A percentile compares a stretch with the other conserved stretches of the same genome.
phyloP scores from a whole-genome alignment of 441 rosid genomes.

The Populus hybrid region DNA sequence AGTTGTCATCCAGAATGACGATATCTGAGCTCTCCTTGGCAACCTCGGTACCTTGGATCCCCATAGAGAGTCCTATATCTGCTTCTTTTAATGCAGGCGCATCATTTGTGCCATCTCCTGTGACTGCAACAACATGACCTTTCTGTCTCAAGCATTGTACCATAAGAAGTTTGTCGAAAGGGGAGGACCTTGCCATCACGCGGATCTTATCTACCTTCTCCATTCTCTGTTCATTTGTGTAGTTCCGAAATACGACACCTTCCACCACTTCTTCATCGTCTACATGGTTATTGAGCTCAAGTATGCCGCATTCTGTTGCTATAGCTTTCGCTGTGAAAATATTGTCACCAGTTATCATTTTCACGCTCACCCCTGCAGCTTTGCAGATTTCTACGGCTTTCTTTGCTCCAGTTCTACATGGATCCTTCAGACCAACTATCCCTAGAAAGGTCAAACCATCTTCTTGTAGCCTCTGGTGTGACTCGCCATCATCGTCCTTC shows the following conservation, averaged over 20 bases:
- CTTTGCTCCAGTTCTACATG: slow-evolving; percentile 57
- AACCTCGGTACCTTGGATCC: slow-evolving; percentile 81
- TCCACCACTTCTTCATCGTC: slow-evolving; percentile 45
- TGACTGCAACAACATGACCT: slow-evolving; percentile 81
- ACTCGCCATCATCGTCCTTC: background rate
- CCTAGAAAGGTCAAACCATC: slow-evolving; percentile 54
- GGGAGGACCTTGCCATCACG: slow-evolving; percentile 84
- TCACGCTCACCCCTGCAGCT: slow-evolving; percentile 57
- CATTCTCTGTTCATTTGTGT: slow-evolving; percentile 47
- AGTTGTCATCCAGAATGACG: slow-evolving; percentile 69
- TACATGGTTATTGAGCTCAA: slow-evolving; percentile 28
- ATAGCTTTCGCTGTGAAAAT: slow-evolving; percentile 82
- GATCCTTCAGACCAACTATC: slow-evolving; percentile 72
- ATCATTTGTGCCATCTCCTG: slow-evolving; percentile 87
- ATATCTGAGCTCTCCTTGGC: slow-evolving; percentile 83
- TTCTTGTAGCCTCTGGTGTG: slow-evolving; percentile 34
- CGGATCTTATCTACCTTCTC: slow-evolving; percentile 49
- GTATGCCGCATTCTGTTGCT: slow-evolving; percentile 74
- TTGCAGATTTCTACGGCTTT: slow-evolving; percentile 60
- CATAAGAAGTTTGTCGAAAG: slow-evolving; percentile 77
- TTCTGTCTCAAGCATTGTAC: slow-evolving; percentile 66
- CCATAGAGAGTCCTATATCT: slow-evolving; percentile 78
- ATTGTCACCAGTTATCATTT: slow-evolving; percentile 88
- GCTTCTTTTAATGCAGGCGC: slow-evolving; percentile 87
- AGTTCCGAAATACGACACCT: slow-evolving; percentile 68